Base-by-base conservation (phyloP, 2,329 filamentous ascomycete genomes). In the Fusarium goolgardi region DNA sequence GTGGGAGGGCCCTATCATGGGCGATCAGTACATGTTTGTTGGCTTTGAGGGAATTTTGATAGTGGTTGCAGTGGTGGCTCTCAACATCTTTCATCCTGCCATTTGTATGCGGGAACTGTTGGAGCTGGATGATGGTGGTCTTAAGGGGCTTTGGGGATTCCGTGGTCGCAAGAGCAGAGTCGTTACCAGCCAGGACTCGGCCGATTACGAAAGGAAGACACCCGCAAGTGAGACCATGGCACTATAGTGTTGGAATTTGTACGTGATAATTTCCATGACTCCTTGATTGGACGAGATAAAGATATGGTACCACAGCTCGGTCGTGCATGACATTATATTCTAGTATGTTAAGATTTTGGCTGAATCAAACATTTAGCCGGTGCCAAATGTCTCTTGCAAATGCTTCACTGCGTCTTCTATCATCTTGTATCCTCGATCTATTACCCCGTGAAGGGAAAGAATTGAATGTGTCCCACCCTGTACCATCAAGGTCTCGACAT, bases 1-100 rank as follows among this genome's bases (percentile, higher is more conserved):
- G 2, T 93, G 88, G 85, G 77, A 73, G 5, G 88, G 89, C 0
- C 76, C 81, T 23, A 76, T 92, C 70, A 89, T 90, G 75, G 76
- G 73, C 34, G 76, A 84, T 37, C 81, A 90, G 78, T 79, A 78
- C 37, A 78, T 86, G 58, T 89, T 90, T 73, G 82, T 89, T 63
- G 84, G 78, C 7, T 83, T 90, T 54, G 87, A 90, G 80, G 85
- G 86, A 44, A 78, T 82, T 43, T 81, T 86, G 78, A 81, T 87
- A 39, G 75, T 81, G 34, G 67, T 85, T 18, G 83, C 85, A 4
- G 81, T 81, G 15, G 49, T 80, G 4, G 74, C 64, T 5, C 75
- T 88, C 45, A 84, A 83, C 37, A 54, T 83, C 20, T 83, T 76
- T 32, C 75, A 77, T 46, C 72, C 75, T 9, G 67, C 60, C 16